Percentiles rank a stretch among this genome's conserved stretches.
Conservation (phyloP, 2,329 filamentous ascomycete genomes). For the Ophiostoma perfectum region DNA sequence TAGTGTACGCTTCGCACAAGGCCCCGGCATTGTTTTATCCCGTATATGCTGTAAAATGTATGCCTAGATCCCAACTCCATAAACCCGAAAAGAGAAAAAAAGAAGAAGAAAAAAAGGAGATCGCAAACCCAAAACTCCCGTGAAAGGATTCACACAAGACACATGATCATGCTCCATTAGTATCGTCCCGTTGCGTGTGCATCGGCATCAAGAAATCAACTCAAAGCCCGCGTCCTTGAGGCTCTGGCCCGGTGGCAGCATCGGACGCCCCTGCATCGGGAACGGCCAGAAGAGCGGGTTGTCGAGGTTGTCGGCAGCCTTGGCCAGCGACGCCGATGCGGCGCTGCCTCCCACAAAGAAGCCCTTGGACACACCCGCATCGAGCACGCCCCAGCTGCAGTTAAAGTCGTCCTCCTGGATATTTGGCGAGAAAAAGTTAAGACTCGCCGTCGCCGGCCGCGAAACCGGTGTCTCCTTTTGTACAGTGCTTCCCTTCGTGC, state of each 20-base stretch:
- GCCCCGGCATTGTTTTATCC: background rate
- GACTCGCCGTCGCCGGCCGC: conserved; percentile 46
- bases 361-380: conserved; percentile 13
- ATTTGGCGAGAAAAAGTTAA: conserved; percentile 54
- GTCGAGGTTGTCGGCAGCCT: conserved; percentile 38
- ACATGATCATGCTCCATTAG: background rate
- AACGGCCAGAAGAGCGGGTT: conserved; percentile 58
- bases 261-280: conserved; percentile 54
- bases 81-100: no score
- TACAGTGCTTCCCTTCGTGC: background rate
- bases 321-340: conserved; percentile 17
- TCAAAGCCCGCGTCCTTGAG: conserved; percentile 51
- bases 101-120: no score
- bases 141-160: no score
- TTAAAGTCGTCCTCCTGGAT: conserved; percentile 25
- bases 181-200: no score
- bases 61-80: background rate
- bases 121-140: no score
- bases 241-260: conserved; percentile 44
- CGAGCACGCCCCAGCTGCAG: conserved; percentile 40
- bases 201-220: background rate
- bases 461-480: conserved; percentile 23
- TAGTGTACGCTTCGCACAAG: background rate
- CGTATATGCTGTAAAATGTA: background rate
- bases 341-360: conserved; percentile 15